Evolutionary conservation across 441 rosid species (phyloP), one percentile per base, ranked within the genome.

Genomic region (Pelargonium myrrhifolium): DNA sequence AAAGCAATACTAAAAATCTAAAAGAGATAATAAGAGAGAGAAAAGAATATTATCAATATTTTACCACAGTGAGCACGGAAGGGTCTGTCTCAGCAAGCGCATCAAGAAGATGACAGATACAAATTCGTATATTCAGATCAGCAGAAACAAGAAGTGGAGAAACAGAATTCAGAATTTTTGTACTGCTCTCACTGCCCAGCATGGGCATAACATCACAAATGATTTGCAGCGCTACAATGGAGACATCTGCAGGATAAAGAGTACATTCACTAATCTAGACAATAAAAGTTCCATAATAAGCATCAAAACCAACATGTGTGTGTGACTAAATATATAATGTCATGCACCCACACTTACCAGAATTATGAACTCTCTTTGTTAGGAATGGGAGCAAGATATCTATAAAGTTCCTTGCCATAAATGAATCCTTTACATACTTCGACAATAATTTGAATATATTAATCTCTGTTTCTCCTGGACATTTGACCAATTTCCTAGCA

Each of bases 81-180:
- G 81, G 70, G 81, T 95, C 95, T 15, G 71, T 70, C 81, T 75
- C 81, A 73, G 90, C 88, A 70, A 95, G 86, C 56, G 85, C 85
- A 65, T 72, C 84, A 69, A 95, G 88, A 77, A 95, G 86, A 77
- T 82, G 82, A 78, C 96, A 87, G 55, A 95, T 78, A 69, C 76
- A 79, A 71, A 80, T 80, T 64, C 97, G 91, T 76, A 73, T 70
- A 39, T 87, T 92, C 80, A 73, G 67, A 55, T 84, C 89, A 42
- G 76, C 92, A 53, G 80, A 86, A 73, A 86, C 75, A 73, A 95
- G 93, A 67, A 89, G 92, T 68, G 94, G 90, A 68, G 87, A 85
- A 69, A 87, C 74, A 51, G 79, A 79, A 61, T 80, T 79, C 35
- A 95, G 71, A 72, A 90, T 79, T 68, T 82, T 80, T 47, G 68